Base-by-base conservation (phyloP, 129 eudicot species). In the Ambrosia trifida region DNA sequence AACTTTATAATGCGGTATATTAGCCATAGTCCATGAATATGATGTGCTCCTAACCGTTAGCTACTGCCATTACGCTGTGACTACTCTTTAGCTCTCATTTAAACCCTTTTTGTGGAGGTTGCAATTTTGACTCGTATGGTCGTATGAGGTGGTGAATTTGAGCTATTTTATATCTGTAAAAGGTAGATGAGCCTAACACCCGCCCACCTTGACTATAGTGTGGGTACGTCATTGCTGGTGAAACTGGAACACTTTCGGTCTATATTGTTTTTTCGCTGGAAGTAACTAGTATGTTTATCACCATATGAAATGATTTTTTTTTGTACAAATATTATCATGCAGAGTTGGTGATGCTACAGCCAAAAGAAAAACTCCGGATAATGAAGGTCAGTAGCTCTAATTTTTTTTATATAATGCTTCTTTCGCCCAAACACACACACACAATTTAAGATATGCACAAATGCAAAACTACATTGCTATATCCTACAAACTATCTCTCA, bases 331-430 rank as follows among this genome's bases (percentile, higher is more conserved):
- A 54, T 76, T 30, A 65, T 1, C 12, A 19, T 84, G 86, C 67
- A 89, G 98, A 88, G 96, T 93, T 78, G 88, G 82, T 72, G 95
- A 82, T 66, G 98, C 95, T 60, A 96, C 98, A 28, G 98, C 96
- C 66, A 85, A 80, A 79, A 85, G 85, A 73, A 69, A 82, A 73
- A 79, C 84, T 64, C 53, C 82, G 35, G 85, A 83, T 58, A 88
- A 66, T 38, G 95, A 82, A 65, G 96, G 91, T 93, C 74, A 47
- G 66, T 65, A 73, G 18, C 66, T 71, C 40, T 59, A 11, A 12
- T 54, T 46, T 58, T 10, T 7, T 60, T 9, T 10, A 51, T 38
- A 10, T 24, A 66, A 59, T 69, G 12, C 72, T 24, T 76, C 36
- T 70, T 68, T 30, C 0, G 2, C 43, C 44, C 44, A 40, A 40